A percentile compares a stretch with the other conserved stretches of the same genome.
Conservation (phyloP, 306 rosid genomes). For the Citrullus colocynthis region DNA sequence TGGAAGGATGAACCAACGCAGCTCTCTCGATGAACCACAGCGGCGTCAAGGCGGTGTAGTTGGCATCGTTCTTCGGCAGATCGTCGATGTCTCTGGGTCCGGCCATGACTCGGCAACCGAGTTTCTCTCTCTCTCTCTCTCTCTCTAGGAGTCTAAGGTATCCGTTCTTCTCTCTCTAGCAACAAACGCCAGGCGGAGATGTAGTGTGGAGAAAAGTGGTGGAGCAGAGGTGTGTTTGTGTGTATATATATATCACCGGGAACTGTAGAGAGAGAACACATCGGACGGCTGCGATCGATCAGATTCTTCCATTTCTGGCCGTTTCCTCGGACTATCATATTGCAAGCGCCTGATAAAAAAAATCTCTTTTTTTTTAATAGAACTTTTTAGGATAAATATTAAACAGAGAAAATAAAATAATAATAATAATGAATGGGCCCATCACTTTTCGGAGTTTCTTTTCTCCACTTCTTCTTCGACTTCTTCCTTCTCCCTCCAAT, state of each 20-base stretch:
- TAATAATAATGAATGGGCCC: too few species aligned
- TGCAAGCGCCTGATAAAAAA: neutral
- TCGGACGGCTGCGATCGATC: slow-evolving; percentile 1
- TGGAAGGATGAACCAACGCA: slow-evolving; percentile 60
- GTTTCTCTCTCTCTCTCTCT: neutral
- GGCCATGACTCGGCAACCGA: slow-evolving; percentile 10
- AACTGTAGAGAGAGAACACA: neutral
- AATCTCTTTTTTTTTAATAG: too few species aligned
- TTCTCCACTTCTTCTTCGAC: too few species aligned
- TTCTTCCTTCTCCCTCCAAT: too few species aligned
- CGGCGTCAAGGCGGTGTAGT: slow-evolving; percentile 79
- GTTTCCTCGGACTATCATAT: neutral
- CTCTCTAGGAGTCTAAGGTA: neutral
- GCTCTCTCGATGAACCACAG: slow-evolving; percentile 83
- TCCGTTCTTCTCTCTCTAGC: neutral
- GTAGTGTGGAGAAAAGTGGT: neutral
- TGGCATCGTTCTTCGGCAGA: slow-evolving; percentile 73
- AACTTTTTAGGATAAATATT: too few species aligned
- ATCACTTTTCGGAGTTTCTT: too few species aligned
- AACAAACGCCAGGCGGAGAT: neutral
- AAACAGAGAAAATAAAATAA: too few species aligned
- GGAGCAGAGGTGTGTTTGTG: too few species aligned
- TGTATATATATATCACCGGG: neutral
- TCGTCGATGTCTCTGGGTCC: slow-evolving; percentile 56
- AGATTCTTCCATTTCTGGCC: neutral